Evolutionary conservation across 2,329 filamentous ascomycete species (phyloP).

Genomic region (Pyrenophora seminiperda): DNA sequence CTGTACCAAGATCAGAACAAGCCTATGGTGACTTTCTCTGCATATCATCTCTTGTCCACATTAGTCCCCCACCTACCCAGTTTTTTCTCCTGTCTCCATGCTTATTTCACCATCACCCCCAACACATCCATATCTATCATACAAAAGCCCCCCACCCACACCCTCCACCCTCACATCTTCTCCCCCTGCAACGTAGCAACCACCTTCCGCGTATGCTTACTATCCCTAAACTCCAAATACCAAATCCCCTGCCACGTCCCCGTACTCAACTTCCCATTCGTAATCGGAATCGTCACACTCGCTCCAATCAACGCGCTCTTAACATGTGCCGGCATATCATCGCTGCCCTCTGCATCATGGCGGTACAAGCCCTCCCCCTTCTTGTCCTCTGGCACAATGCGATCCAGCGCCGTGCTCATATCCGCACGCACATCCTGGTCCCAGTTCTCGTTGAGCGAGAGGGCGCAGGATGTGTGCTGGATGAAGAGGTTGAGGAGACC

Average conservation of each 20-base stretch:
- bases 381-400: conserved; percentile 81
- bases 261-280: conserved; percentile 74
- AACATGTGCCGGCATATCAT: conserved; percentile 97
- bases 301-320: conserved; percentile 89
- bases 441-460: conserved; percentile 92
- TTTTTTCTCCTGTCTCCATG: too few species aligned
- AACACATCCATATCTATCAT: too few species aligned
- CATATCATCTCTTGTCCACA: too few species aligned
- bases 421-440: conserved; percentile 85
- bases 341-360: conserved; percentile 82
- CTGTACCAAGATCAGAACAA: too few species aligned
- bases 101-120: too few species aligned
- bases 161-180: conserved; percentile 51
- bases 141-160: not conserved
- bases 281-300: conserved; percentile 88
- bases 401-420: conserved; percentile 92
- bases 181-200: conserved; percentile 96
- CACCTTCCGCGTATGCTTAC: conserved; percentile 77
- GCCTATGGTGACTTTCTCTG: too few species aligned
- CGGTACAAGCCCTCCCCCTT: conserved; percentile 67
- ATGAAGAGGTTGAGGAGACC: conserved; percentile 79
- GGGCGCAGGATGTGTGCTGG: conserved; percentile 91
- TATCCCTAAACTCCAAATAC: conserved; percentile 86
- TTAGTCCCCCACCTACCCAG: too few species aligned
- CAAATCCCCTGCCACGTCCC: conserved; percentile 89